phyloP scores from a whole-genome alignment of 306 rosid genomes.

The Lotus japonicus region DNA sequence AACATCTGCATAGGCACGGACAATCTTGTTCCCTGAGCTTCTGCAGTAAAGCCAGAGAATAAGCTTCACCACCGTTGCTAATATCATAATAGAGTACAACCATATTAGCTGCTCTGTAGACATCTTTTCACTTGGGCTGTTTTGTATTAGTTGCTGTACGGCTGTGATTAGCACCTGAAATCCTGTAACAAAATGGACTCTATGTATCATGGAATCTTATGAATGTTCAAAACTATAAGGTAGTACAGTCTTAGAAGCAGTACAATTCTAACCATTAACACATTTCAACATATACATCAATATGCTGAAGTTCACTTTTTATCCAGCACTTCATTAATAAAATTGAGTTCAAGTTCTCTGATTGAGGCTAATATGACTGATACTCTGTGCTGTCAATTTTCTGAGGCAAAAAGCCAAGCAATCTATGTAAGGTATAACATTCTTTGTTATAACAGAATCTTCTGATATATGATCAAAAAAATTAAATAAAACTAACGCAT shows the following conservation, averaged over 20 bases:
- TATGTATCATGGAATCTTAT: neutral
- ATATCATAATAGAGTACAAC: conserved; percentile 71
- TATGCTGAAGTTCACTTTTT: neutral
- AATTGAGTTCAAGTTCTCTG: conserved; percentile 1
- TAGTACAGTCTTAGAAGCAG: neutral
- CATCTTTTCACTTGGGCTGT: conserved; percentile 49
- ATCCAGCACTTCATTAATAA: conserved; percentile 5
- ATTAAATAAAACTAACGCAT: neutral
- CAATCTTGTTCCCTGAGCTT: conserved; percentile 73
- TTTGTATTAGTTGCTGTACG: conserved; percentile 44
- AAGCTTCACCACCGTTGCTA: conserved; percentile 72
- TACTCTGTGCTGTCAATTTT: neutral
- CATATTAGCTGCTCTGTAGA: conserved; percentile 47
- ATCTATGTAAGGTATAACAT: neutral
- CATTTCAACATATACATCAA: neutral
- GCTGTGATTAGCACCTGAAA: conserved; percentile 88
- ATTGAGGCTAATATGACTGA: neutral
- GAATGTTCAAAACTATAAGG: neutral
- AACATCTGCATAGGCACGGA: conserved; percentile 88
- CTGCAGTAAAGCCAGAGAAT: conserved; percentile 84
- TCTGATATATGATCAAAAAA: neutral
- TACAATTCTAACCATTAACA: neutral
- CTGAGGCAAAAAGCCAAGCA: neutral
- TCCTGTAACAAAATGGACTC: conserved; percentile 43
- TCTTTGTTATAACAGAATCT: neutral